Evolutionary conservation across 1,284 basidiomycete genomes (phyloP).

Genomic region (Leccinum pallidistipes): DNA sequence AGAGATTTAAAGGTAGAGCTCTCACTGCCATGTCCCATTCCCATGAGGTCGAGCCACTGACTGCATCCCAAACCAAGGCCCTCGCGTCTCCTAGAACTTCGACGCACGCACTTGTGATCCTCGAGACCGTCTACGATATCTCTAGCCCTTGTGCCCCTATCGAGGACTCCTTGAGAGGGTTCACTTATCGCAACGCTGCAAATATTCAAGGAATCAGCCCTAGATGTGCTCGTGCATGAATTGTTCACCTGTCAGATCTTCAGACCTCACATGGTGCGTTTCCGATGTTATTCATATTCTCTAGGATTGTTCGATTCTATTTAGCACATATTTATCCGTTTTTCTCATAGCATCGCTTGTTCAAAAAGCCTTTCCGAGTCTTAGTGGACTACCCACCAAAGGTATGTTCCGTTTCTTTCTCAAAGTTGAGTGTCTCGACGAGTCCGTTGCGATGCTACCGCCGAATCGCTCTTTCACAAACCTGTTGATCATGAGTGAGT

Average conservation of each 20-base stretch:
- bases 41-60: background rate
- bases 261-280: background rate
- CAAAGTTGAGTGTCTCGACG: too few relatives aligned
- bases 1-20: background rate
- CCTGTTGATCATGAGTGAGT: too few relatives aligned
- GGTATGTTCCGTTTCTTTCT: background rate
- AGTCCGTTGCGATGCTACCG: too few relatives aligned
- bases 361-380: background rate
- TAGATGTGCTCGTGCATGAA: slow-evolving; percentile 27
- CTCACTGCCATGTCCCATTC: background rate
- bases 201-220: background rate
- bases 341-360: background rate
- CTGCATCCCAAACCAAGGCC: background rate
- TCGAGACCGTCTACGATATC: background rate
- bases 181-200: background rate
- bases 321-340: background rate
- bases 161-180: background rate
- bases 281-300: background rate
- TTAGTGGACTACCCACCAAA: too few relatives aligned
- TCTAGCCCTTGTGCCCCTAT: background rate
- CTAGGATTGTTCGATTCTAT: background rate
- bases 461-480: too few relatives aligned
- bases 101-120: background rate
- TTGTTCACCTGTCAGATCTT: background rate
- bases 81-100: background rate